Percentiles rank a stretch among this genome's conserved stretches.
phyloP scores from a whole-genome alignment of 1,284 basidiomycete genomes.

The Malassezia japonica region DNA sequence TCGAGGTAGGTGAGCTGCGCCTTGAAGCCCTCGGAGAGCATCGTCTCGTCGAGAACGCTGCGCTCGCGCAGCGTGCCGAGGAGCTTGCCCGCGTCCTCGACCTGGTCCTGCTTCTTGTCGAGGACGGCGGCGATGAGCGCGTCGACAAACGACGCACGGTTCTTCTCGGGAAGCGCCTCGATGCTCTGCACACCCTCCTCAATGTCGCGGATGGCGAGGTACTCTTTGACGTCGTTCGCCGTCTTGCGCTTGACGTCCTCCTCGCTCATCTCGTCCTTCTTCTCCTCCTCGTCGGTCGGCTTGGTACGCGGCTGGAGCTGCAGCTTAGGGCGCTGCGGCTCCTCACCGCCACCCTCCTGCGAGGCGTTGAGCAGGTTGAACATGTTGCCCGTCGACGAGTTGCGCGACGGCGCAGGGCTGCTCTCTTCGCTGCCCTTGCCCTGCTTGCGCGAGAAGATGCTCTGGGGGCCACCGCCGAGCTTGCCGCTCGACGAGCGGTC shows the following conservation, averaged over 20 bases:
- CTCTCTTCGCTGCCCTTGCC: constrained; percentile 47
- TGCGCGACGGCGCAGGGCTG: constrained; percentile 60
- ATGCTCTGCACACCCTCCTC: constrained; percentile 75
- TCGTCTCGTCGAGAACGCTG: constrained; percentile 31
- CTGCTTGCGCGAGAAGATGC: constrained; percentile 61
- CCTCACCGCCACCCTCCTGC: constrained; percentile 47
- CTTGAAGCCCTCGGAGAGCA: constrained; percentile 62
- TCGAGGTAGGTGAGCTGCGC: constrained; percentile 66
- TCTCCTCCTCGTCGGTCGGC: constrained; percentile 50
- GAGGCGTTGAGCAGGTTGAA: constrained; percentile 53
- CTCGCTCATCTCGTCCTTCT: constrained; percentile 54
- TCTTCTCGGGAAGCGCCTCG: constrained; percentile 58
- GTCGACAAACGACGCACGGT: constrained; percentile 62
- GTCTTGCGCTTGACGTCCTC: constrained; percentile 68
- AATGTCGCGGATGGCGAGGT: constrained; percentile 57
- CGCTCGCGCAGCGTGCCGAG: constrained; percentile 32
- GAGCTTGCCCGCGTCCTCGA: constrained; percentile 52
- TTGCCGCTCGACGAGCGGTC: constrained; percentile 13
- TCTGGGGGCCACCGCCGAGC: constrained; percentile 59
- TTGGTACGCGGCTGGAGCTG: constrained; percentile 59
- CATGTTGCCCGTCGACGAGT: constrained; percentile 69
- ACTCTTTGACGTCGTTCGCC: constrained; percentile 53
- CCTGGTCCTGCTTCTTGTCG: constrained; percentile 75
- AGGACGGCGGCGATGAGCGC: constrained; percentile 63
- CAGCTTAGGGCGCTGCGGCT: constrained; percentile 64